phyloP scores from a whole-genome alignment of 2,329 filamentous ascomycete genomes.

The Talaromyces sp. region DNA sequence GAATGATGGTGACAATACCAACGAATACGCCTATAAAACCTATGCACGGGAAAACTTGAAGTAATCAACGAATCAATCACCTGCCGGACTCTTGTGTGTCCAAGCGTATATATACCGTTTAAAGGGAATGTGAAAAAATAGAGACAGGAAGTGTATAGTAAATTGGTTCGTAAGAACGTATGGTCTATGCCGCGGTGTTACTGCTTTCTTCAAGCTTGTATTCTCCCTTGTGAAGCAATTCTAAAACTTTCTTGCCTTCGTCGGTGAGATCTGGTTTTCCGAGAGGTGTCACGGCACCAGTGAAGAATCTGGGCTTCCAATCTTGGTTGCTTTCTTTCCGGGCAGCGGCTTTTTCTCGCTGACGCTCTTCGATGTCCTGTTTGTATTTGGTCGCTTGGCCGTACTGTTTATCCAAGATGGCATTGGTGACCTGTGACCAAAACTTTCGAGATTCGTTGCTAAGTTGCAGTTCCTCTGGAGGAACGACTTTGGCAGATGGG shows the following conservation, averaged over 20 bases:
- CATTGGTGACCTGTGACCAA: constrained; percentile 82
- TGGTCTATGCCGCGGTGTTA: constrained; percentile 26
- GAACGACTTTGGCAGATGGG: constrained; percentile 72
- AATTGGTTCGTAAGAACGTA: background rate
- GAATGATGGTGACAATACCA: background rate
- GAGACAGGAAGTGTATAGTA: constrained; percentile 1
- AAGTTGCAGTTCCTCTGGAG: constrained; percentile 71
- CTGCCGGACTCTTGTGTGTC: background rate
- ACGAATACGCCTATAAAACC: background rate
- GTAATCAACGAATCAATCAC: background rate
- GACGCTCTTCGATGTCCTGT: constrained; percentile 83
- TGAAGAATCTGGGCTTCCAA: constrained; percentile 89
- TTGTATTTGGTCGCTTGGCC: constrained; percentile 79
- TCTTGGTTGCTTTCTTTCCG: constrained; percentile 63
- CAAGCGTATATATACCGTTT: background rate
- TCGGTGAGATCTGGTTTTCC: constrained; percentile 59
- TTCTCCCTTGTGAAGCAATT: constrained; percentile 49
- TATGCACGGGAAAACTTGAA: background rate
- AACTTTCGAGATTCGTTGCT: constrained; percentile 84
- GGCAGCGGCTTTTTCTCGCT: constrained; percentile 77
- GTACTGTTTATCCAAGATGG: constrained; percentile 79
- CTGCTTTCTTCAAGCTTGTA: constrained; percentile 43
- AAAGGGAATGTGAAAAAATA: background rate
- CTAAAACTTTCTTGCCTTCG: constrained; percentile 55
- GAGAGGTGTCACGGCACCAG: constrained; percentile 51